Conservation (phyloP, 129 eudicot species). For the Deinandra increscens region DNA sequence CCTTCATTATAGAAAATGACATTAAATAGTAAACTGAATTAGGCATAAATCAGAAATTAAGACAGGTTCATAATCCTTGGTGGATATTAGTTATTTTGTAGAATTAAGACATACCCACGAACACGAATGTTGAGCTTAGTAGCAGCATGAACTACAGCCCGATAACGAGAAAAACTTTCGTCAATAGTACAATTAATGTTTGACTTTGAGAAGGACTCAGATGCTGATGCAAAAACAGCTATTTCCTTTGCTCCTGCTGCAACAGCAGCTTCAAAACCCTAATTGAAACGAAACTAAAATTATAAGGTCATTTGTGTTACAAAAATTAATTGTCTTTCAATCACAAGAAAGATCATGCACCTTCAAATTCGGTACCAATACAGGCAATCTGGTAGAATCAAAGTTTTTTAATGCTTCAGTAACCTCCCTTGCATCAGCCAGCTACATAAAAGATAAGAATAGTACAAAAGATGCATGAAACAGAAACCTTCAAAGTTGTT, state of each 20-base stretch:
- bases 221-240: constrained; percentile 87
- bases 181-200: constrained; percentile 85
- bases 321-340: not conserved
- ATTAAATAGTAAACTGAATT: too few relatives aligned
- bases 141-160: constrained; percentile 63
- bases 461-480: not conserved
- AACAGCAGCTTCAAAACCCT: constrained; percentile 82
- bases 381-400: constrained; percentile 65
- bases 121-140: constrained; percentile 61
- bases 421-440: constrained; percentile 85
- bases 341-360: constrained; percentile 24
- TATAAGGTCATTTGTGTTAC: too few relatives aligned
- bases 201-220: constrained; percentile 81
- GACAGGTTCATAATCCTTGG: too few relatives aligned
- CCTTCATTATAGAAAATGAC: constrained; percentile 22
- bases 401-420: constrained; percentile 53
- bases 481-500: not conserved
- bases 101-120: constrained; percentile 45
- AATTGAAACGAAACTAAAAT: not conserved
- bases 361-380: constrained; percentile 69
- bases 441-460: constrained; percentile 36
- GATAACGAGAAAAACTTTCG: constrained; percentile 74
- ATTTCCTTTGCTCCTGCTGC: constrained; percentile 88
- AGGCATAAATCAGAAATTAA: too few relatives aligned
- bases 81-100: too few relatives aligned